Conservation (phyloP, 805 yeast species). For the Candida broadrunensis region DNA sequence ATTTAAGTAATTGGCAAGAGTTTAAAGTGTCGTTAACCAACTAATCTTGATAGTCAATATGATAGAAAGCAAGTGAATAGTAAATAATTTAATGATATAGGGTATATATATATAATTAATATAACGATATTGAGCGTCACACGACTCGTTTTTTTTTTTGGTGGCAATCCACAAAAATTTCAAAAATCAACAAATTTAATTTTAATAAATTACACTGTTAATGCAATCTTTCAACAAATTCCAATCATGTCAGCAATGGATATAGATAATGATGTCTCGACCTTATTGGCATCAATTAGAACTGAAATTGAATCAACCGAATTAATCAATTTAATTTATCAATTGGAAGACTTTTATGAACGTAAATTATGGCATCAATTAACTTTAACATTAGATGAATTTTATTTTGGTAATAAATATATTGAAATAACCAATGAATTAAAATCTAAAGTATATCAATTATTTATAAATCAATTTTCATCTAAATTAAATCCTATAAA, state of each 20-base stretch:
- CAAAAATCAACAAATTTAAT: too few relatives aligned
- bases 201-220: too few relatives aligned
- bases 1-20: constrained; percentile 31
- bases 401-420: constrained; percentile 45
- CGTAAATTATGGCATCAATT: constrained; percentile 94
- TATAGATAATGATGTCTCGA: constrained; percentile 37
- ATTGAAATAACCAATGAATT: constrained; percentile 48
- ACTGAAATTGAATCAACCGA: constrained; percentile 60
- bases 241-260: too few relatives aligned
- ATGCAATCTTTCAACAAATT: too few relatives aligned
- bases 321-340: constrained; percentile 56
- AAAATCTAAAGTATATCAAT: constrained; percentile 65
- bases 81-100: too few relatives aligned
- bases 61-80: too few relatives aligned
- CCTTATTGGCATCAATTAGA: constrained; percentile 58
- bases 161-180: too few relatives aligned
- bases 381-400: constrained; percentile 60
- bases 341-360: constrained; percentile 81
- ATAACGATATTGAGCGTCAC: too few relatives aligned
- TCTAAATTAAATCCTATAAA: constrained; percentile 76
- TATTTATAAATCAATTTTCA: constrained; percentile 65
- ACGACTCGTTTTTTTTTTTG: too few relatives aligned
- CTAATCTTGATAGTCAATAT: too few relatives aligned
- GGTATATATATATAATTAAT: too few relatives aligned
- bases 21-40: constrained; percentile 16